Evolutionary conservation across 2,329 filamentous ascomycete genomes (phyloP), one percentile per base, ranked within the genome.

Genomic region (Botrytis galanthina): DNA sequence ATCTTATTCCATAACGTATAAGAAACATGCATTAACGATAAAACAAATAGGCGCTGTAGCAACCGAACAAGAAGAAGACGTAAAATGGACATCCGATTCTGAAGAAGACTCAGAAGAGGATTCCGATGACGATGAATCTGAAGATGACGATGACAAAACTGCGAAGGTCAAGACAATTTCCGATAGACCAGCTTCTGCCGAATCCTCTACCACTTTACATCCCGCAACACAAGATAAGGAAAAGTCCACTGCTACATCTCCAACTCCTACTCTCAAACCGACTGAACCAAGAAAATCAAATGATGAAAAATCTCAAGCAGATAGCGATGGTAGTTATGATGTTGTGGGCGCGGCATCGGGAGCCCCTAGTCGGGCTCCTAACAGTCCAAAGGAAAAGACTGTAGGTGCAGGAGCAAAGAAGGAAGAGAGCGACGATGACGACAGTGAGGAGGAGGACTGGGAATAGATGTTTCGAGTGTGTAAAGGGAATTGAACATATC

Each of bases 241-340:
- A 73, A 77, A 80, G 76, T 26, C 46, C 7, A n/a, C 32, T 16
- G 22, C 46, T 57, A 32, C 51, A 57, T 57, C 51, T 29, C 51
- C 51, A 20, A n/a, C 68, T n/a, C 20, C 57, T 4, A 63, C 32
- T 1, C 84, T 89, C 66, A 93, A 93, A 82, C 87, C 90, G 39
- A 83, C 84, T 44, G 89, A 92, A 78, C 85, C 90, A 29, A 91
- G 93, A 66, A 89, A 87, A 79, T 97, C 94, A 39, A 92, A 97
- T 79, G 94, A 97, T 80, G 92, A 94, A 81, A 94, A 95, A 81
- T 97, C 93, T 39, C 93, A 96, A 78, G 90, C 94, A 12, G 96
- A 96, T 79, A 98, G 95, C 81, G 96, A 99, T 79, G 93, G 93
- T 29, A 97, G 94, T 84, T 99, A 99, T 82, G 96, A 99, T 81